These are phyloP conservation scores for Fusarium odoratissimum DNA, from an alignment of 2,329 filamentous ascomycete genomes.

Conservation along the genomic window DNA sequence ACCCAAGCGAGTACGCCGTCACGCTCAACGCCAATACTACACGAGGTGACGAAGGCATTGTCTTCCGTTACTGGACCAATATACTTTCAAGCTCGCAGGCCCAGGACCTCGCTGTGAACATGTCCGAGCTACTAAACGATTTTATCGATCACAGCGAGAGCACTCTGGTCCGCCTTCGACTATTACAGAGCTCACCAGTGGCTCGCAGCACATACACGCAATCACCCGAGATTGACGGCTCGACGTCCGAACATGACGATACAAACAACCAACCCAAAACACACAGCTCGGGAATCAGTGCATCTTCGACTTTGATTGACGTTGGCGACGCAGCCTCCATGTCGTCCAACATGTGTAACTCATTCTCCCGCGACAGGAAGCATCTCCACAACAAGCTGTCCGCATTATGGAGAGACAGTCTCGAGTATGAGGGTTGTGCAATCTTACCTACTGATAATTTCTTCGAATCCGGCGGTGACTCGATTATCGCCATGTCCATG, in stretches of 20 bases:
- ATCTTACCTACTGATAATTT: conserved; percentile 29
- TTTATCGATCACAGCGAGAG: conserved; percentile 34
- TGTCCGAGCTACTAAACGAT: conserved; percentile 31
- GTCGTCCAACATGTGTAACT: neutral
- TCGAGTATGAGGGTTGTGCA: neutral
- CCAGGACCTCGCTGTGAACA: conserved; percentile 19
- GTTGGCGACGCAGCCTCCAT: conserved; percentile 6
- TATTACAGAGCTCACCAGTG: neutral
- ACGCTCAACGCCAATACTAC: conserved; percentile 47
- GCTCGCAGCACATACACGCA: neutral
- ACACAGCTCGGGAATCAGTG: conserved; percentile 8
- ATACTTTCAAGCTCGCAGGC: conserved; percentile 33
- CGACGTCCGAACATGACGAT: neutral
- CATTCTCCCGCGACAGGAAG: conserved; percentile 1
- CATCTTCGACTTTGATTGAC: conserved; percentile 20
- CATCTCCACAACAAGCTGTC: conserved; percentile 25
- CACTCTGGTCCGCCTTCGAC: conserved; percentile 23
- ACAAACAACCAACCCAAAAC: neutral
- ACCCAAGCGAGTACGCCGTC: conserved; percentile 48
- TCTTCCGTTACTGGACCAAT: conserved; percentile 40
- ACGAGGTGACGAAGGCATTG: conserved; percentile 38
- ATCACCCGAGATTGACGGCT: neutral
- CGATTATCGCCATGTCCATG: conserved; percentile 41
- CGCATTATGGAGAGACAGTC: conserved; percentile 21
- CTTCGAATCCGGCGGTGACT: conserved; percentile 36